A percentile compares a stretch with the other conserved stretches of the same genome.
Evolutionary conservation across 2,329 filamentous ascomycete genomes (phyloP).

Genomic region (Emericellopsis atlantica): DNA sequence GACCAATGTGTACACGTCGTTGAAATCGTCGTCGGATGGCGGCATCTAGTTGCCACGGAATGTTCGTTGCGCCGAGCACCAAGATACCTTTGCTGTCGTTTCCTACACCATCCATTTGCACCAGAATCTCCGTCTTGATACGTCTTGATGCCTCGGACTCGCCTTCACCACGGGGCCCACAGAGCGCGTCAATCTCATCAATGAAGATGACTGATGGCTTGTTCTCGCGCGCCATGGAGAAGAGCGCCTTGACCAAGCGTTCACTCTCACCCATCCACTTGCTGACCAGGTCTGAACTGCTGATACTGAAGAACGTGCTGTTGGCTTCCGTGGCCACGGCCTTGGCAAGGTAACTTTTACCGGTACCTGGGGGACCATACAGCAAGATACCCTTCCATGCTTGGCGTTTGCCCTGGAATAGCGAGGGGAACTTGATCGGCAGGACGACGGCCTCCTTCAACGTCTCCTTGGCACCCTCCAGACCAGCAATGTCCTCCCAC

Average conservation of each 20-base stretch:
- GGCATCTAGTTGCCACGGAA: constrained; percentile 95
- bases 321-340: constrained; percentile 97
- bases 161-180: constrained; percentile 82
- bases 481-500: constrained; percentile 95
- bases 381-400: constrained; percentile 97
- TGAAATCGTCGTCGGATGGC: constrained; percentile 96
- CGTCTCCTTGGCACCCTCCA: constrained; percentile 91
- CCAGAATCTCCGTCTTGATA: constrained; percentile 96
- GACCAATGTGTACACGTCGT: constrained; percentile 83
- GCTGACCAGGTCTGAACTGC: constrained; percentile 90
- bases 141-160: constrained; percentile 94
- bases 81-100: constrained; percentile 90
- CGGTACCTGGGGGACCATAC: constrained; percentile 91
- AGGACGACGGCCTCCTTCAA: constrained; percentile 95
- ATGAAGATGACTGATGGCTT: constrained; percentile 98
- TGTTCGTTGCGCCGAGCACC: constrained; percentile 93
- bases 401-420: constrained; percentile 92
- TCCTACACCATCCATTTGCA: constrained; percentile 98
- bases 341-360: constrained; percentile 95
- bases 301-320: constrained; percentile 98
- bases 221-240: constrained; percentile 96
- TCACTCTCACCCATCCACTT: constrained; percentile 99
- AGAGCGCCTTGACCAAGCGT: constrained; percentile 89
- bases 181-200: constrained; percentile 93
- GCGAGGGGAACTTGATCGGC: constrained; percentile 94